A percentile compares a stretch with the other conserved stretches of the same genome.
Conservation (phyloP, 306 rosid species). For the Casuarina glauca region DNA sequence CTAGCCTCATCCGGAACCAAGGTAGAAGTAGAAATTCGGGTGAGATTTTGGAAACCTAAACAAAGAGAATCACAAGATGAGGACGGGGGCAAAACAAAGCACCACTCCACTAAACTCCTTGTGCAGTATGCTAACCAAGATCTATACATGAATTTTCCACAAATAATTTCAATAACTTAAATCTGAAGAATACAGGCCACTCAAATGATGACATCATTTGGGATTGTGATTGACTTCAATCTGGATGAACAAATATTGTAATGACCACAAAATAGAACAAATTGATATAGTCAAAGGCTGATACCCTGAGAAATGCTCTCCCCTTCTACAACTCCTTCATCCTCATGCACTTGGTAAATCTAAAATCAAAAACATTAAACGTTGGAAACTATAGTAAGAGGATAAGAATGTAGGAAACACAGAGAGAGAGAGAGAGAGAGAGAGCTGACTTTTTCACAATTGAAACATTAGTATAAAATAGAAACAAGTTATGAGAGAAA, state of each 20-base stretch:
- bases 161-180: not conserved
- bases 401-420: constrained; percentile 5
- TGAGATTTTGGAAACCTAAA: constrained; percentile 58
- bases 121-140: constrained; percentile 18
- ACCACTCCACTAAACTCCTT: constrained; percentile 12
- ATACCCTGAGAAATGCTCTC: constrained; percentile 63
- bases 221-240: not conserved
- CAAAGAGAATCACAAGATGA: constrained; percentile 37
- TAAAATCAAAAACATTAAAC: constrained; percentile 29
- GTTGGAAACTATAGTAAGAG: constrained; percentile 12
- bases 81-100: constrained; percentile 9
- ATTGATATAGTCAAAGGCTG: constrained; percentile 11
- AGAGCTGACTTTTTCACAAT: constrained; percentile 7
- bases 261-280: constrained; percentile 10
- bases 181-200: constrained; percentile 4
- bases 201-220: constrained; percentile 19
- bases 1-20: constrained; percentile 33
- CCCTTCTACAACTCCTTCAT: constrained; percentile 35
- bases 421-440: not conserved
- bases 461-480: constrained; percentile 17
- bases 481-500: constrained; percentile 3
- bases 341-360: constrained; percentile 42
- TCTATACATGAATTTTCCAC: constrained; percentile 4
- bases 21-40: constrained; percentile 37
- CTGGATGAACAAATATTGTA: not conserved